A percentile compares a stretch with the other conserved stretches of the same genome.
Evolutionary conservation across 495 filamentous ascomycete genomes (phyloP).

Genomic region (Lepraria neglecta): DNA sequence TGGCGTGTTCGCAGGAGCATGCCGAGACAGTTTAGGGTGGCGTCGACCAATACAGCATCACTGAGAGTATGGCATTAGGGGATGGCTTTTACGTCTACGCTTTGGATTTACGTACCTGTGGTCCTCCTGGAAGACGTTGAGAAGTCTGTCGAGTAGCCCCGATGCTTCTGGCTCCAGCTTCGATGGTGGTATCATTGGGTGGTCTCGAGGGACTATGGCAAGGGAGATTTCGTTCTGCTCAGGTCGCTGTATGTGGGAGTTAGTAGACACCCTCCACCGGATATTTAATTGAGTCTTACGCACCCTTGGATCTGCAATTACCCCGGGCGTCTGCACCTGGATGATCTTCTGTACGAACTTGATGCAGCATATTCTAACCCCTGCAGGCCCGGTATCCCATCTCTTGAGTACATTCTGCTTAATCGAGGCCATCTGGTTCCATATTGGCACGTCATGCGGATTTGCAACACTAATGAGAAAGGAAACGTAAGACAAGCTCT

Average conservation of each 20-base stretch:
- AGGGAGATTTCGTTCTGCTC: slow-evolving; percentile 85
- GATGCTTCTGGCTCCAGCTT: slow-evolving; percentile 86
- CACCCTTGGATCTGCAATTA: slow-evolving; percentile 80
- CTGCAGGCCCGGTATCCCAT: slow-evolving; percentile 74
- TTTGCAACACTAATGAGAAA: slow-evolving; percentile 64
- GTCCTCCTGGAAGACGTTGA: slow-evolving; percentile 82
- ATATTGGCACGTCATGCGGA: slow-evolving; percentile 66
- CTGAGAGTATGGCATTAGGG: slow-evolving; percentile 39
- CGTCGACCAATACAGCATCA: slow-evolving; percentile 84
- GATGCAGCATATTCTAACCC: slow-evolving; percentile 86
- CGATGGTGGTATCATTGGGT: slow-evolving; percentile 66
- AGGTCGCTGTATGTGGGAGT: slow-evolving; percentile 51
- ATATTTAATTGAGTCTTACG: slow-evolving; percentile 27
- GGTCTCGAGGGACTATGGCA: slow-evolving; percentile 73
- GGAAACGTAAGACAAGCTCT: slow-evolving; percentile 31
- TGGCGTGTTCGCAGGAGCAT: slow-evolving; percentile 73
- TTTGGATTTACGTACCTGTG: slow-evolving; percentile 51
- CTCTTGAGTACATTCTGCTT: slow-evolving; percentile 80
- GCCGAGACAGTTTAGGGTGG: slow-evolving; percentile 81
- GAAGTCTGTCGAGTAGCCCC: slow-evolving; percentile 80
- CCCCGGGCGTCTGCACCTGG: slow-evolving; percentile 79
- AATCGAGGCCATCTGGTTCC: slow-evolving; percentile 83
- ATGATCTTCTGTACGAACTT: slow-evolving; percentile 94
- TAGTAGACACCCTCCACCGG: slow-evolving; percentile 26
- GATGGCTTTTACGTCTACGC: slow-evolving; percentile 15